Evolutionary conservation across 805 yeast genomes (phyloP).

Genomic region (Candida taoyuanica): DNA sequence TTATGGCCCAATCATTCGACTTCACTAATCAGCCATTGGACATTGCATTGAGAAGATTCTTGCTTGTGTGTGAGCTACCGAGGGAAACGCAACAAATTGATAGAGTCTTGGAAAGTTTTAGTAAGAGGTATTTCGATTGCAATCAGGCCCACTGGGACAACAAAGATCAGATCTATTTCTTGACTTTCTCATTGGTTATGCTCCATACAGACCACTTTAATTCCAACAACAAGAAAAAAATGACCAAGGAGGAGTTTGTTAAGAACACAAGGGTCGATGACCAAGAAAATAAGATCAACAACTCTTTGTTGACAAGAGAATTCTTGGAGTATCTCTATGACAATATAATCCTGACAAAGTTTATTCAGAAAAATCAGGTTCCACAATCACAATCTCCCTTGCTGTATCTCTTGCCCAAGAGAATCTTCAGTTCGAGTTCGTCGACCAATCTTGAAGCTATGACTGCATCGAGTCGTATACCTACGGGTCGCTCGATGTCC

Average conservation of each 20-base stretch:
- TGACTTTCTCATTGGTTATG: conserved; percentile 62
- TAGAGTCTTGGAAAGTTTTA: conserved; percentile 54
- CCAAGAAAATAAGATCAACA: conserved; percentile 20
- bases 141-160: conserved; percentile 28
- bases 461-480: background rate
- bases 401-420: conserved; percentile 18
- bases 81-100: conserved; percentile 76
- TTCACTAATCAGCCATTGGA: conserved; percentile 58
- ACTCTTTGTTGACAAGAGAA: conserved; percentile 33
- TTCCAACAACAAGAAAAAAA: conserved; percentile 59
- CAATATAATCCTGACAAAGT: conserved; percentile 58
- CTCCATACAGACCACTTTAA: conserved; percentile 74
- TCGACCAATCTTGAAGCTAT: conserved; percentile 21
- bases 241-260: conserved; percentile 60
- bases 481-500: conserved; percentile 15
- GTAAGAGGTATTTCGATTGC: conserved; percentile 40
- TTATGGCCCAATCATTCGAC: conserved; percentile 36
- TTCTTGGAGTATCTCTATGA: conserved; percentile 57
- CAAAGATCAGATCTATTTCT: conserved; percentile 53
- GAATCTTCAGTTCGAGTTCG: conserved; percentile 23
- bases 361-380: conserved; percentile 40
- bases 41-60: conserved; percentile 54
- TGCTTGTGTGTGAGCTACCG: conserved; percentile 58
- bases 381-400: conserved; percentile 9
- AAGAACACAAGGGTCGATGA: conserved; percentile 37